Percentiles rank a stretch among this genome's conserved stretches.
Evolutionary conservation across 805 yeast species (phyloP).

Genomic region (Ogataea nakhonphanomensis): DNA sequence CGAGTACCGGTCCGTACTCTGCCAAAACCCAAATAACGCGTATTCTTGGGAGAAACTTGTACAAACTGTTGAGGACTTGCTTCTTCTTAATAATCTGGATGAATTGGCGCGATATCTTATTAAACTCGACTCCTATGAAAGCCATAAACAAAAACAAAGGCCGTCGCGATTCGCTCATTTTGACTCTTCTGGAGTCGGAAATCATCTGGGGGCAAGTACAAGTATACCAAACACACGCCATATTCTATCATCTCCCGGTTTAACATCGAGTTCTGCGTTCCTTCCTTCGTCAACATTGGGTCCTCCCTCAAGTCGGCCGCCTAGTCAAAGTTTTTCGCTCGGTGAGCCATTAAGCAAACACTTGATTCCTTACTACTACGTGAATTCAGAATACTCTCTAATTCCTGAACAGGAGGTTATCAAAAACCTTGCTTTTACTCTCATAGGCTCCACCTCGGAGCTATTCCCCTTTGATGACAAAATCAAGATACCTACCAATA

Average conservation of each 20-base stretch:
- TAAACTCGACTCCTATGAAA: conserved; percentile 18
- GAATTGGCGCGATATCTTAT: conserved; percentile 22
- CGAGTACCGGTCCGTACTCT: conserved; percentile 10
- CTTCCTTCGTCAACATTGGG: conserved; percentile 1
- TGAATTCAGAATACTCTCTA: conserved; percentile 26
- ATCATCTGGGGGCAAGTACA: conserved; percentile 10
- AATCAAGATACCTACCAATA: conserved; percentile 44
- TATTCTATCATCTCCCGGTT: conserved; percentile 11
- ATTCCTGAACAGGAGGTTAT: conserved; percentile 41
- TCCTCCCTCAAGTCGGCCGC: conserved; percentile 9
- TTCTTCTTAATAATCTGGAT: conserved; percentile 14
- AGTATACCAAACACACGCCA: conserved; percentile 8
- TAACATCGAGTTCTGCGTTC: conserved; percentile 4
- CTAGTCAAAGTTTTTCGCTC: conserved; percentile 7
- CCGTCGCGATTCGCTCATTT: conserved; percentile 2
- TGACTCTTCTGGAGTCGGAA: conserved; percentile 6
- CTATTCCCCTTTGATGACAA: conserved; percentile 45
- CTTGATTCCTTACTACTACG: conserved; percentile 33
- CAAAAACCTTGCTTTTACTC: conserved; percentile 47
- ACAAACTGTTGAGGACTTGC: conserved; percentile 21
- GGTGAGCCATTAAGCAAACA: conserved; percentile 30
- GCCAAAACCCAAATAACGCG: conserved; percentile 6
- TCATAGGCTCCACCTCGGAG: conserved; percentile 61
- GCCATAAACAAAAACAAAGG: conserved; percentile 4
- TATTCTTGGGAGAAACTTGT: conserved; percentile 18